Evolutionary conservation across 352 stramenopile species (phyloP).

Genomic region (Thraustotheca clavata): DNA sequence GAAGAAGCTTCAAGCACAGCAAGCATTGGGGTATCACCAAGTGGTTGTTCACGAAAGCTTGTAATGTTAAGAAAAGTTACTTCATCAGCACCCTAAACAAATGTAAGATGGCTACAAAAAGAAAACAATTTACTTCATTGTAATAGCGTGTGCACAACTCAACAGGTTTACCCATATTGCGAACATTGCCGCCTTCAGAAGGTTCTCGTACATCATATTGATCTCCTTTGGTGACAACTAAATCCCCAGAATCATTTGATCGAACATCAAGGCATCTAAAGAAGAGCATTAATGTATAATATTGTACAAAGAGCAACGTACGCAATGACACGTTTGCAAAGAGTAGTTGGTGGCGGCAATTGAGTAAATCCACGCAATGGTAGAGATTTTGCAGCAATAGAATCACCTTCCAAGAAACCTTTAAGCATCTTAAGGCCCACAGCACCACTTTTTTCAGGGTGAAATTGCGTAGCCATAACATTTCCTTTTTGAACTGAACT

Average conservation of each 20-base stretch:
- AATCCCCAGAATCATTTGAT: slow-evolving; percentile 92
- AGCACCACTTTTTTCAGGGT: slow-evolving; percentile 96
- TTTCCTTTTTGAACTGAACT: slow-evolving; percentile 90
- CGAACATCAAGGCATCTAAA: slow-evolving; percentile 93
- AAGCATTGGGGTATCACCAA: slow-evolving; percentile 96
- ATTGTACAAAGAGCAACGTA: slow-evolving; percentile 23
- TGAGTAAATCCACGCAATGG: not conserved
- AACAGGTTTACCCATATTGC: slow-evolving; percentile 97
- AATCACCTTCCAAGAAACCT: slow-evolving; percentile 85
- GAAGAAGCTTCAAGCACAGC: slow-evolving; percentile 92
- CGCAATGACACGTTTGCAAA: slow-evolving; percentile 95
- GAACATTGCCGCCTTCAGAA: slow-evolving; percentile 73
- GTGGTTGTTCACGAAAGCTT: slow-evolving; percentile 94
- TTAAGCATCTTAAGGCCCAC: slow-evolving; percentile 89
- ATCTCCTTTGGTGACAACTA: slow-evolving; percentile 98
- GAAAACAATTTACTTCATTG: slow-evolving; percentile 50
- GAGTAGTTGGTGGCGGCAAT: slow-evolving; percentile 40
- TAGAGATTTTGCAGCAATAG: slow-evolving; percentile 25
- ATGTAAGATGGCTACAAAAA: slow-evolving; percentile 7
- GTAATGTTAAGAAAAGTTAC: slow-evolving; percentile 99
- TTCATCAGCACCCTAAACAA: slow-evolving; percentile 85
- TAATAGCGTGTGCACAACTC: slow-evolving; percentile 94
- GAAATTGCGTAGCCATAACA: slow-evolving; percentile 97
- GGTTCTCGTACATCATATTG: slow-evolving; percentile 97
- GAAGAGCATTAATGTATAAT: not conserved